Percentiles rank a stretch among this genome's conserved stretches.
These are phyloP conservation scores for Xylariaceae sp. DNA, from an alignment of 2,329 filamentous ascomycete species.

Conservation along the genomic window DNA sequence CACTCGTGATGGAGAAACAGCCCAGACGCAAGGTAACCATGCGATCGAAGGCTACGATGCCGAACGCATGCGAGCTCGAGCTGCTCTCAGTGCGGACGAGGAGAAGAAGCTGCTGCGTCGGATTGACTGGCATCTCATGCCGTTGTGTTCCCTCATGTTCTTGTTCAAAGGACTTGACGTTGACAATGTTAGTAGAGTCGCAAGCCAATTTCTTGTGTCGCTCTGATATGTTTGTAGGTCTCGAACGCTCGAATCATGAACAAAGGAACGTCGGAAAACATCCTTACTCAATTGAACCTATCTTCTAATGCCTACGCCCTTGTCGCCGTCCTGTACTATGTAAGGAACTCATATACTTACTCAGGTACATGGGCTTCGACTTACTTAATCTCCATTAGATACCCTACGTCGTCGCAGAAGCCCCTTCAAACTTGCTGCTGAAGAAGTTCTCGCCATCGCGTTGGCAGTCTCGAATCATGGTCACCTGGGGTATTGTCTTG, in stretches of 20 bases:
- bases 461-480: slow-evolving; percentile 42
- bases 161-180: slow-evolving; percentile 41
- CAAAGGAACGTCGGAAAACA: slow-evolving; percentile 38
- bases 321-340: slow-evolving; percentile 40
- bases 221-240: slow-evolving; percentile 20
- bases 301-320: slow-evolving; percentile 41
- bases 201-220: neutral
- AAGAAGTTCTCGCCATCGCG: slow-evolving; percentile 38
- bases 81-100: slow-evolving; percentile 37
- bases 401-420: slow-evolving; percentile 39
- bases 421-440: slow-evolving; percentile 39
- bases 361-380: too few species aligned
- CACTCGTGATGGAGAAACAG: slow-evolving; percentile 17
- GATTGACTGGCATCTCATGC: slow-evolving; percentile 43
- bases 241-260: slow-evolving; percentile 46
- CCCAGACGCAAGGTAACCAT: slow-evolving; percentile 15
- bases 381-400: slow-evolving; percentile 25
- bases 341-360: slow-evolving; percentile 10
- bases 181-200: slow-evolving; percentile 30
- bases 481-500: slow-evolving; percentile 38
- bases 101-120: slow-evolving; percentile 43
- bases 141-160: slow-evolving; percentile 40
- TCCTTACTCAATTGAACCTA: slow-evolving; percentile 39
- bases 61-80: slow-evolving; percentile 28
- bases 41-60: slow-evolving; percentile 32